Evolutionary conservation across 345 rosid genomes (phyloP).

Genomic region (Microthlaspi erraticum): DNA sequence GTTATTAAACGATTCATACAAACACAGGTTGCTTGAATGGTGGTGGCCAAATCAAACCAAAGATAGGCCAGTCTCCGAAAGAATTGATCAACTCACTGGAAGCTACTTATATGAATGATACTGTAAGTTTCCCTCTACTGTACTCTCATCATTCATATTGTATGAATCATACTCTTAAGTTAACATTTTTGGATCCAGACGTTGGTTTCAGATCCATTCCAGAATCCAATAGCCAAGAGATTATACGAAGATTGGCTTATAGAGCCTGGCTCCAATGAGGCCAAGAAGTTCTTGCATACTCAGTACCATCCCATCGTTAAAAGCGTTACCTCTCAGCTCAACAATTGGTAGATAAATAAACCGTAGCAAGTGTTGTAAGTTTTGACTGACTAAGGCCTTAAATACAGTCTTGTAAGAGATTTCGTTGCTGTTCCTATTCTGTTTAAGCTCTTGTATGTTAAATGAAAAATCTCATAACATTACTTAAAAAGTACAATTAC

Average conservation of each 20-base stretch:
- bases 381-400: constrained; percentile 7
- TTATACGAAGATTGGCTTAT: constrained; percentile 85
- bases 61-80: constrained; percentile 74
- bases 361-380: not conserved
- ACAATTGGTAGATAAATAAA: constrained; percentile 66
- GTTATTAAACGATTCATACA: not conserved
- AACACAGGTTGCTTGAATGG: constrained; percentile 87
- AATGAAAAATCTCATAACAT: constrained; percentile 28
- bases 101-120: constrained; percentile 67
- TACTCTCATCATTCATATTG: not conserved
- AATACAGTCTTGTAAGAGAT: too few species aligned
- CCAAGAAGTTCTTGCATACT: constrained; percentile 76
- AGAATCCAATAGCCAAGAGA: constrained; percentile 68
- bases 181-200: constrained; percentile 50
- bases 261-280: constrained; percentile 81
- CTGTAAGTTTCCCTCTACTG: constrained; percentile 52
- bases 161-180: too few species aligned
- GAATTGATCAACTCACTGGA: constrained; percentile 72
- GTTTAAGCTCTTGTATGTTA: constrained; percentile 16
- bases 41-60: constrained; percentile 95
- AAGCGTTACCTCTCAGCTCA: constrained; percentile 72
- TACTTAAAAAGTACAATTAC: constrained; percentile 16
- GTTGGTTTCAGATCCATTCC: constrained; percentile 67
- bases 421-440: too few species aligned
- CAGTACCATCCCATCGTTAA: constrained; percentile 84